phyloP scores from a whole-genome alignment of 2,329 filamentous ascomycete species.

The Hyphodiscus sp. region DNA sequence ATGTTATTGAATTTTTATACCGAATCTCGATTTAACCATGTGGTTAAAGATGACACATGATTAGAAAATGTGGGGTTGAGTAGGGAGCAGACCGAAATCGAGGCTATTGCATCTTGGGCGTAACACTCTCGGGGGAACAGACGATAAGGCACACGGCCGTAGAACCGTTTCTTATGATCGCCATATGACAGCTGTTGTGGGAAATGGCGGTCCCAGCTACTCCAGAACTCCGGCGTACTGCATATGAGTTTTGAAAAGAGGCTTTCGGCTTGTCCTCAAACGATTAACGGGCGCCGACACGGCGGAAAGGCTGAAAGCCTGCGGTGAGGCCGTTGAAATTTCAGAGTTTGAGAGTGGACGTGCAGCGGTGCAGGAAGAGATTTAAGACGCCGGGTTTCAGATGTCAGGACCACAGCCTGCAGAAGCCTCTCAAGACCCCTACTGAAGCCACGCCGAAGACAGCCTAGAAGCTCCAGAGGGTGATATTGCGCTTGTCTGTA shows the following conservation, averaged over 20 bases:
- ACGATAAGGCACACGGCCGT: not conserved
- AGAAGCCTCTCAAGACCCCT: not conserved
- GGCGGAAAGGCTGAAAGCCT: not conserved
- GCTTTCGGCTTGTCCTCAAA: not conserved
- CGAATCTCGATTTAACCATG: not conserved
- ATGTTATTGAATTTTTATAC: too few relatives aligned
- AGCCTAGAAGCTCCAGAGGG: not conserved
- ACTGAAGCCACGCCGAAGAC: not conserved
- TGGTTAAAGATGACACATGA: not conserved
- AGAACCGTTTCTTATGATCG: too few relatives aligned
- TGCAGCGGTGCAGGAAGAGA: too few relatives aligned
- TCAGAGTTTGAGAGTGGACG: not conserved
- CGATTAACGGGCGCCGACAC: not conserved
- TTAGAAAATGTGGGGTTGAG: not conserved
- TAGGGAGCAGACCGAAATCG: not conserved
- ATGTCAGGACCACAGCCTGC: not conserved
- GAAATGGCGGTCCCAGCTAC: not conserved
- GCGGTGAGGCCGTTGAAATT: not conserved
- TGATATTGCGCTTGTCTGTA: not conserved
- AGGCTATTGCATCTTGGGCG: not conserved
- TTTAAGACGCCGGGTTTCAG: not conserved
- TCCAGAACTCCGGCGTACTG: not conserved
- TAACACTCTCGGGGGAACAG: not conserved
- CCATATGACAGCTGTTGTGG: not conserved
- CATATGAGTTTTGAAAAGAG: not conserved